Evolutionary conservation across 805 yeast genomes (phyloP), one percentile per base, ranked within the genome.

Genomic region (Lipomyces kockii): DNA sequence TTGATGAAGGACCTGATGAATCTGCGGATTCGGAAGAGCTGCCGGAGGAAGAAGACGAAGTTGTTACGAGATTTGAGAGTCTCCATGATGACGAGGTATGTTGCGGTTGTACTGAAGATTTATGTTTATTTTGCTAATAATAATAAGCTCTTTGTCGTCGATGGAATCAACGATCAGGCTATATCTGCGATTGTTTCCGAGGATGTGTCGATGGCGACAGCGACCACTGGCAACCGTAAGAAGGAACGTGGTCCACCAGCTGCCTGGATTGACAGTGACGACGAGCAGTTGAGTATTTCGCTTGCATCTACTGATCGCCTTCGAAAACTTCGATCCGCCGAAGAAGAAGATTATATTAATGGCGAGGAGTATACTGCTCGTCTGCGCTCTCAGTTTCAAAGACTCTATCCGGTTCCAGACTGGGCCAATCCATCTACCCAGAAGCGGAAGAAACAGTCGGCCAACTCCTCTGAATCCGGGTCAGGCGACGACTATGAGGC

Each of bases 181-280:
- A 57, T 60, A 25, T n/a, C 32, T 58, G 60, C 60, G 27, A 62
- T 59, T n/a, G 55, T 75, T n/a, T 77, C 76, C 4, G 76, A 74
- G 3, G 76, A 70, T 20, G 78, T 75, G 17, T 81, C 76, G 14
- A 53, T 65, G 17, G 29, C 60, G 27, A 32, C 61, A 54, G 32
- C 60, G 11, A 39, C 53, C 14, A 25, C 55, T 29, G 55, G 37
- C 72, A 29, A 72, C 70, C 20, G 78, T 76, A 5, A 79, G 76
- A 17, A 77, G 73, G n/a, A 74, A 71, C 43, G 35, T 14, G 65
- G 67, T 2, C 62, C 55, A 14, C 49, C 60, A 14, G 85, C 83
- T 25, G 92, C 88, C 1, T 95, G 99, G 99, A 78, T 78, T 17
- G 99, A 95, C 79, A 89, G 96, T 66, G 98, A 93, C 74, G 99